A percentile compares a stretch with the other conserved stretches of the same genome.
Conservation (phyloP, 352 stramenopile genomes). For the Globisporangium megalacanthum region DNA sequence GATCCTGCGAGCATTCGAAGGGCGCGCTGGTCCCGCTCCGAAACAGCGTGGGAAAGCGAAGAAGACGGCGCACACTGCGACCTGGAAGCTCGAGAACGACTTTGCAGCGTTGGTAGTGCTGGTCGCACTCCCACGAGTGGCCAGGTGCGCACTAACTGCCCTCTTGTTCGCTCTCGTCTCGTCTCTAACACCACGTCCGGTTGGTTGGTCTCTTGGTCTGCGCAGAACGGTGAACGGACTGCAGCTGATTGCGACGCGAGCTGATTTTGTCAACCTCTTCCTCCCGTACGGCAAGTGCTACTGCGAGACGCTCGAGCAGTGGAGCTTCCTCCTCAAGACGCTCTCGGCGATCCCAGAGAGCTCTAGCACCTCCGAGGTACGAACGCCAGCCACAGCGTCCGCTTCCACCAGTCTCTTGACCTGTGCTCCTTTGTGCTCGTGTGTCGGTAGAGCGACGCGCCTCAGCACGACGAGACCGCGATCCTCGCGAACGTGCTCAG, state of each 20-base stretch:
- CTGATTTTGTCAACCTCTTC: slow-evolving; percentile 55
- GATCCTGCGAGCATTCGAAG: slow-evolving; percentile 22
- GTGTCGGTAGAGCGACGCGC: slow-evolving; percentile 5
- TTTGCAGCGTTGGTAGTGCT: slow-evolving; percentile 63
- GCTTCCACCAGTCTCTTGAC: no score
- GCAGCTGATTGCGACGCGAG: slow-evolving; percentile 42
- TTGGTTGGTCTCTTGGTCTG: not conserved
- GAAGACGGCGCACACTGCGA: slow-evolving; percentile 1
- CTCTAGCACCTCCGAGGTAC: slow-evolving; percentile 31
- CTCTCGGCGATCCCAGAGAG: slow-evolving; percentile 41
- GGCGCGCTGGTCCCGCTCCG: not conserved
- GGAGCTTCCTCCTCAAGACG: slow-evolving; percentile 66
- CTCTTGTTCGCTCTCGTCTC: not conserved
- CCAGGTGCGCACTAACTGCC: slow-evolving; percentile 32
- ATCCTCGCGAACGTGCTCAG: slow-evolving; percentile 64
- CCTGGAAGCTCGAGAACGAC: slow-evolving; percentile 44
- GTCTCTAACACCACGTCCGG: not conserved
- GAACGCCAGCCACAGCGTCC: not conserved
- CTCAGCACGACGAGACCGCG: slow-evolving; percentile 22
- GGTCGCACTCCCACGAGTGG: slow-evolving; percentile 45
- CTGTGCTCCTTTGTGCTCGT: not conserved
- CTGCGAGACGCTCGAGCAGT: slow-evolving; percentile 67
- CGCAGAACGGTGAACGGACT: slow-evolving; percentile 50
- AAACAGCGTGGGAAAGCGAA: slow-evolving; percentile 13
- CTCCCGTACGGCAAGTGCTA: slow-evolving; percentile 70